Percentiles rank a stretch among this genome's conserved stretches.
Evolutionary conservation across 768 basidiomycete species (phyloP).

Genomic region (Collybia nuda): DNA sequence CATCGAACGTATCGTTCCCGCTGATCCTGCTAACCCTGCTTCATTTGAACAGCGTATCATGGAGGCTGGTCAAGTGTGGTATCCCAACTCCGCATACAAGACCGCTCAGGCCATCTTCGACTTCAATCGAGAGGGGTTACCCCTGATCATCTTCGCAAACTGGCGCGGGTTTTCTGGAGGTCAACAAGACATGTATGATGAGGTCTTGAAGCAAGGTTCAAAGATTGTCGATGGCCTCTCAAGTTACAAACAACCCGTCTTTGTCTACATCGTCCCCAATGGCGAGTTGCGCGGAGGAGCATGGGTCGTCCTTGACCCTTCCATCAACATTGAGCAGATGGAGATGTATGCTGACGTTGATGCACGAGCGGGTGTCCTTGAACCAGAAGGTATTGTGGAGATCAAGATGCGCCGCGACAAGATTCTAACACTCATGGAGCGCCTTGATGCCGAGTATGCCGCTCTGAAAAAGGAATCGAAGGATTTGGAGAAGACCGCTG

Average conservation of each 20-base stretch:
- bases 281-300: constrained; percentile 98
- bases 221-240: constrained; percentile 99
- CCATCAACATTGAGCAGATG: constrained; percentile 97
- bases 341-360: constrained; percentile 99
- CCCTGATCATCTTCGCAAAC: constrained; percentile 98
- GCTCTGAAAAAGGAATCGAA: constrained; percentile 78
- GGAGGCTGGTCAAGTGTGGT: constrained; percentile 99
- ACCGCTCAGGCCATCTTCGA: constrained; percentile 99
- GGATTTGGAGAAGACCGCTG: constrained; percentile 67
- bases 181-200: constrained; percentile 99
- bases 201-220: constrained; percentile 93
- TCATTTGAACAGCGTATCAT: constrained; percentile 98
- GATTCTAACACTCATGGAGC: constrained; percentile 87
- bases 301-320: constrained; percentile 98
- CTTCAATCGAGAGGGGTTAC: constrained; percentile 95
- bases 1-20: constrained; percentile 94
- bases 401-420: constrained; percentile 98
- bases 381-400: constrained; percentile 96
- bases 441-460: constrained; percentile 84
- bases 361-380: constrained; percentile 92
- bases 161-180: constrained; percentile 99
- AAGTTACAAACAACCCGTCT: constrained; percentile 95
- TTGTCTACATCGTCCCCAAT: constrained; percentile 98
- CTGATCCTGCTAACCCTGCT: constrained; percentile 95
- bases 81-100: constrained; percentile 99